Evolutionary conservation across 1,139 yeast genomes (phyloP).

Genomic region (Pichia sp.): DNA sequence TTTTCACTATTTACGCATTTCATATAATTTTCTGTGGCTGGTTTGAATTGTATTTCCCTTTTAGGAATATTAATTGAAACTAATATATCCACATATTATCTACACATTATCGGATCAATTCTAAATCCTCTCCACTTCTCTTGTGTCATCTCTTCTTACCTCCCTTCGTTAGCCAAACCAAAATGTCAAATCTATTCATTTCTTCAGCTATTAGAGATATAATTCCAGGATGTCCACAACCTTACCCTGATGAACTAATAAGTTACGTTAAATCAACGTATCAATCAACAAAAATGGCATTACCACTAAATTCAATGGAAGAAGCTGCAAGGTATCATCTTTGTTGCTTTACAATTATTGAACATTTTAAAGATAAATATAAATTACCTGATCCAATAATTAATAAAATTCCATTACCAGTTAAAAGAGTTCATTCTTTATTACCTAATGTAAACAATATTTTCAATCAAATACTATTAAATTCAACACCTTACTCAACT

Average conservation of each 20-base stretch:
- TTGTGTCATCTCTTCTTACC: background rate
- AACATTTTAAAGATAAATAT: slow-evolving; percentile 37
- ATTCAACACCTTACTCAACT: slow-evolving; percentile 3
- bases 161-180: background rate
- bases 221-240: slow-evolving; percentile 43
- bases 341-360: slow-evolving; percentile 56
- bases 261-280: slow-evolving; percentile 47
- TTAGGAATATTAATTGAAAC: no score
- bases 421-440: slow-evolving; percentile 35
- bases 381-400: slow-evolving; percentile 41
- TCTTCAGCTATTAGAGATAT: slow-evolving; percentile 36
- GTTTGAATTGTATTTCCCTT: no score
- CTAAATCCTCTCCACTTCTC: no score
- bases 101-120: no score
- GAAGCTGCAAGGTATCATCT: slow-evolving; percentile 61
- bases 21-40: no score
- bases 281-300: slow-evolving; percentile 43
- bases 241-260: slow-evolving; percentile 40
- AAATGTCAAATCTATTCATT: slow-evolving; percentile 27
- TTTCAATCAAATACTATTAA: background rate
- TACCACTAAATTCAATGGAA: slow-evolving; percentile 37
- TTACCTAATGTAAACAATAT: slow-evolving; percentile 32
- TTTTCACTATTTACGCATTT: no score
- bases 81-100: no score
- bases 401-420: slow-evolving; percentile 53